These are phyloP conservation scores for Saccharomycopsis amapae DNA, from an alignment of 805 yeast species.

Conservation along the genomic window DNA sequence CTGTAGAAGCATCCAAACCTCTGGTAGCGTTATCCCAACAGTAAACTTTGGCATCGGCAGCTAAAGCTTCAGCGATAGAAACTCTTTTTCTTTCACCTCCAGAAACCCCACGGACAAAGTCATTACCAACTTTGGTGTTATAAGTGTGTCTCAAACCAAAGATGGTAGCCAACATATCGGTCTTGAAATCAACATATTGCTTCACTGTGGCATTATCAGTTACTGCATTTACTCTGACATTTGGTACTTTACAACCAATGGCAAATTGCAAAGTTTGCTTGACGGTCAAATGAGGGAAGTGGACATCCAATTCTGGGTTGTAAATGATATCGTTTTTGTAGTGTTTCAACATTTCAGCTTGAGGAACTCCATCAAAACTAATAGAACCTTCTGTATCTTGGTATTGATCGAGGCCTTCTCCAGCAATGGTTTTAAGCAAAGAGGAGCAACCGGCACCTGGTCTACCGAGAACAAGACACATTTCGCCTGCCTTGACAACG, in stretches of 20 bases:
- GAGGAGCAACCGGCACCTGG: constrained; percentile 66
- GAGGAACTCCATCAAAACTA: constrained; percentile 43
- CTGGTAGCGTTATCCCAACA: constrained; percentile 83
- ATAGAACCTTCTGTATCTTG: constrained; percentile 34
- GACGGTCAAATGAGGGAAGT: constrained; percentile 45
- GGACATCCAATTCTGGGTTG: constrained; percentile 44
- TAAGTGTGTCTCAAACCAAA: constrained; percentile 57
- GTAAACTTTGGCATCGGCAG: constrained; percentile 55
- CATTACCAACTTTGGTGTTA: constrained; percentile 55
- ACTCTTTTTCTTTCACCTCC: constrained; percentile 87
- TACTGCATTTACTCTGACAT: constrained; percentile 36
- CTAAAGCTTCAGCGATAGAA: constrained; percentile 70
- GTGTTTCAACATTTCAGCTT: constrained; percentile 38
- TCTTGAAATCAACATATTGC: constrained; percentile 33
- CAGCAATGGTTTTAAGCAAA: constrained; percentile 39
- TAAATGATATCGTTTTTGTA: constrained; percentile 45
- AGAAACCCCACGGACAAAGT: constrained; percentile 63
- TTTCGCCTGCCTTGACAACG: constrained; percentile 42
- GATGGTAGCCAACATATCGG: constrained; percentile 36
- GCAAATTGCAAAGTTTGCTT: constrained; percentile 46
- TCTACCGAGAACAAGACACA: constrained; percentile 46
- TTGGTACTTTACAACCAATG: constrained; percentile 42
- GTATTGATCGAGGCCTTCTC: constrained; percentile 35
- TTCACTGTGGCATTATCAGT: constrained; percentile 34
- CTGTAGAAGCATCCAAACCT: constrained; percentile 81